Evolutionary conservation across 805 yeast genomes (phyloP), one percentile per base, ranked within the genome.

Genomic region (Alloascoidea africana): DNA sequence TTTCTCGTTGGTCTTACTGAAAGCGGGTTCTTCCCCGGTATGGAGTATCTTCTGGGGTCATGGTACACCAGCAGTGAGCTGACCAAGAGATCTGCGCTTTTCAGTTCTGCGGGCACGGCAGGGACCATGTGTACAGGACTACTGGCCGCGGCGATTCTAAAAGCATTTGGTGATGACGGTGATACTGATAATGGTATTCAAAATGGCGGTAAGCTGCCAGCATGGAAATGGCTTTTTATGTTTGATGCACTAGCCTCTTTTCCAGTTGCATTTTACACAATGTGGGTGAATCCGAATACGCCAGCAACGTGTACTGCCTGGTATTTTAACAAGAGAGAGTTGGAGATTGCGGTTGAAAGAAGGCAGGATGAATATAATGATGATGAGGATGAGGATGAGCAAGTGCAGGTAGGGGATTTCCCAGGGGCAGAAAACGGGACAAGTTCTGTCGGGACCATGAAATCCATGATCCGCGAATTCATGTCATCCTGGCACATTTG

Each of bases 41-140:
- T 52, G 14, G 46, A 50, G 18, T 51, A 42, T 35, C 36, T 53
- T 15, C 38, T 55, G 14, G 56, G 56, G 17, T 39, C 45, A 3
- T 55, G 58, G 56, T 55, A 55, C 34, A 46, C 48, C n/a, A 42
- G 46, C n/a, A 45, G 45, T 14, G 60, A 55, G 35, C 37, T 55
- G 19, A 44, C 53, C 23, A 53, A 48, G 18, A 45, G 59, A 18
- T 40, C 54, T 3, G 46, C 54, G 6, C 35, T 55, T 16, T 54
- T 52, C 37, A 49, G 50, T 3, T 37, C 38, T 16, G 52, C 56
- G 4, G 54, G 54, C 4, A 45, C 43, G 2, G 54, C 55, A 1
- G 62, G 59, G 1, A 32, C 44, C 32, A 62, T 75, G 45, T 68
- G 76, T 13, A 63, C 79, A 0, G 79, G 81, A 36, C 69, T 70